Base-by-base conservation (phyloP, 164 flowering plant species). In the Buxus sempervirens region DNA sequence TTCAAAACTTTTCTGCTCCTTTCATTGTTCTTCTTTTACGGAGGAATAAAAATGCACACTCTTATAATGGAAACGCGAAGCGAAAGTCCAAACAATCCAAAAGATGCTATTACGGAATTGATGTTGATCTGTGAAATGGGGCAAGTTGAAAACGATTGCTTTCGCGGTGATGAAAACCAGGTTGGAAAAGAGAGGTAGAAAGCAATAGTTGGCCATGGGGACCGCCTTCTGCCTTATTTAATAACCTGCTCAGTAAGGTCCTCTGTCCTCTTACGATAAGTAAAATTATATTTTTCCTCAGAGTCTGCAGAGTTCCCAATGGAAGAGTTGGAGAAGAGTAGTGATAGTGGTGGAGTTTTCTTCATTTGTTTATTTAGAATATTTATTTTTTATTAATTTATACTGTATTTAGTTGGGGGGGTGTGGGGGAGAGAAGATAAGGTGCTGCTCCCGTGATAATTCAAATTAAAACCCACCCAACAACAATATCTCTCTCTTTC, bases 361-460 rank as follows among this genome's bases (percentile, higher is more conserved):
- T 59, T 18, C 23, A 14, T 38, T 45, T 70, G 60, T 25, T 57
- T 14, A 20, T 18, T 19, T 16, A 32, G 38, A 32, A 32, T 32
- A 32, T 32, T 32, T 32, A 32, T 32, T 32, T 3, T 32, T 32
- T 32, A 32, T 32, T 32, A 32, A 32, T 32, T 45, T 10, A 45
- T 45, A 45, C 18, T 45, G 51, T 45, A 2, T 5, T 45, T 45
- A 1, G 13, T 6, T 4, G 5, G 38, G 7, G 38, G 38, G 38
- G 38, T 32, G 38, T 32, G 80, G 83, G 79, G 78, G 49, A 78
- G 77, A 75, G 66, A 75, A 79, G 90, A 84, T 86, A 86, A 86
- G 85, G 82, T 81, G 78, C 62, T 51, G 75, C 60, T 57, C 32
- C 20, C 9, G 41, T 59, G 60, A 79, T 82, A 80, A 78, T 79